These are phyloP conservation scores for Gynochthodes officinalis DNA, from an alignment of 257 asterid species.

Conservation along the genomic window DNA sequence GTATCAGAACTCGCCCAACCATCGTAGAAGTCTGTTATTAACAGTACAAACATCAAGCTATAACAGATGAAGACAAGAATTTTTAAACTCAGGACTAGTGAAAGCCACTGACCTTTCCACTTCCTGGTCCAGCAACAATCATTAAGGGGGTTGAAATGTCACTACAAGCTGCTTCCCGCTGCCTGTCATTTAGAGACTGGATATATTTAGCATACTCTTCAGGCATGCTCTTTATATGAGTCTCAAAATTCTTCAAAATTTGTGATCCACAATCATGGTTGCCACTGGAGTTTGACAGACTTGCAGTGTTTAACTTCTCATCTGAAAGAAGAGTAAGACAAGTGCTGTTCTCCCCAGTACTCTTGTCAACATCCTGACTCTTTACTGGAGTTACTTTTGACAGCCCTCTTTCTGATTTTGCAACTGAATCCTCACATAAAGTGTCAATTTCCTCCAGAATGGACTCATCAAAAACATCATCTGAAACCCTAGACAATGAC, in stretches of 20 bases:
- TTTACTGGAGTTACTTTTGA: conserved; percentile 21
- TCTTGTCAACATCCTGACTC: conserved; percentile 27
- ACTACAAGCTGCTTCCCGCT: conserved; percentile 90
- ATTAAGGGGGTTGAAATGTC: conserved; percentile 79
- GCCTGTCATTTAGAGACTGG: conserved; percentile 71
- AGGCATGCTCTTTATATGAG: conserved; percentile 54
- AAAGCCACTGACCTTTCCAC: conserved; percentile 76
- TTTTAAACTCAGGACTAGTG: conserved; percentile 13
- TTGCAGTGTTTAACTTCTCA: conserved; percentile 30
- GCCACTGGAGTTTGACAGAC: conserved; percentile 24
- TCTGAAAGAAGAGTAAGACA: conserved; percentile 23
- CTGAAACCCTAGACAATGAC: conserved; percentile 22
- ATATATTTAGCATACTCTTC: conserved; percentile 68
- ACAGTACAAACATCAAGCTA: conserved; percentile 29
- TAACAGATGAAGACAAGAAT: conserved; percentile 19
- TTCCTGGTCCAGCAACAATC: conserved; percentile 99
- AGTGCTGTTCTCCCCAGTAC: conserved; percentile 31
- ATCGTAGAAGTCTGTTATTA: conserved; percentile 88
- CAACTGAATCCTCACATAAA: conserved; percentile 53
- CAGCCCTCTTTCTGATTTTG: conserved; percentile 33
- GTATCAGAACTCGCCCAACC: conserved; percentile 93
- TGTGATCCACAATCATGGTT: conserved; percentile 29
- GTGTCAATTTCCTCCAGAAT: conserved; percentile 74
- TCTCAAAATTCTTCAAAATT: conserved; percentile 25
- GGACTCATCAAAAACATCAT: conserved; percentile 75